Conservation (phyloP, 345 rosid species). For the Corchorus capsularis region DNA sequence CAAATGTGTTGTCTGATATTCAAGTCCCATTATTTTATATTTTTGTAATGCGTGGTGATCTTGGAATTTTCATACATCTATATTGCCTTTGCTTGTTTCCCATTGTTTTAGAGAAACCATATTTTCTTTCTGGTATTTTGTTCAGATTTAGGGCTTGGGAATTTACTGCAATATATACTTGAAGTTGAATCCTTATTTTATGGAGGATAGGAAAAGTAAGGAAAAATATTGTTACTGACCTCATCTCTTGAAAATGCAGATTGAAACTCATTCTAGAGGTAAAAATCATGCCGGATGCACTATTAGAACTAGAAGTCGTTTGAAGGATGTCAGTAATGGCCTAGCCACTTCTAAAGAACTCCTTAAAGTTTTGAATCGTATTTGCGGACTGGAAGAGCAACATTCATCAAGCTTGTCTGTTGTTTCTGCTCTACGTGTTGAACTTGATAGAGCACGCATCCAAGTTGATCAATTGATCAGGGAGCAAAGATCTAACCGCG, state of each 20-base stretch:
- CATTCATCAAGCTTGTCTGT: constrained; percentile 54
- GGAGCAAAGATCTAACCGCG: constrained; percentile 39
- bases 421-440: constrained; percentile 59
- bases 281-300: constrained; percentile 33
- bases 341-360: constrained; percentile 77
- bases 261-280: constrained; percentile 44
- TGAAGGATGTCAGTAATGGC: constrained; percentile 65
- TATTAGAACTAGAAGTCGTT: constrained; percentile 36
- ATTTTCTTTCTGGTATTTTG: neutral
- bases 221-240: neutral
- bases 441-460: constrained; percentile 62
- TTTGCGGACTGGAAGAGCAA: constrained; percentile 59
- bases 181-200: neutral
- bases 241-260: constrained; percentile 43
- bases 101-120: no score
- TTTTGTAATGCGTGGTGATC: no score
- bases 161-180: constrained; percentile 5
- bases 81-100: no score
- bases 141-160: neutral
- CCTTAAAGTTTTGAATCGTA: constrained; percentile 61
- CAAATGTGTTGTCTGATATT: no score
- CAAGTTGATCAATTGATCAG: constrained; percentile 56
- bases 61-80: no score
- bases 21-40: no score
- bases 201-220: neutral